Percentiles rank a stretch among this genome's conserved stretches.
Conservation (phyloP, 306 rosid genomes). For the Begonia loranthoides region DNA sequence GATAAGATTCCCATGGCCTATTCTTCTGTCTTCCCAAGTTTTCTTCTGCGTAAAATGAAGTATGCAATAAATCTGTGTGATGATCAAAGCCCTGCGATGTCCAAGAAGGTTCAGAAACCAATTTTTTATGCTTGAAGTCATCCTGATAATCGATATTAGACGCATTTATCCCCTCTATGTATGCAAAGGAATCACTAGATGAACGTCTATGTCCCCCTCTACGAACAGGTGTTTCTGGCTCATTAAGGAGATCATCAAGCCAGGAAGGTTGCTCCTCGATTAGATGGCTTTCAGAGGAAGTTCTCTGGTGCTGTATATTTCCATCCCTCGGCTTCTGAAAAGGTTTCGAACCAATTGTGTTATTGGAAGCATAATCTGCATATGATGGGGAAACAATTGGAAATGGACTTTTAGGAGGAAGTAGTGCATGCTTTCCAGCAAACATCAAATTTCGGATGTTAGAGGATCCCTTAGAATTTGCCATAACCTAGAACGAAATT, state of each 20-base stretch:
- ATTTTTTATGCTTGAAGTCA: slow-evolving; percentile 3
- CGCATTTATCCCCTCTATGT: slow-evolving; percentile 2
- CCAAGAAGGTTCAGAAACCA: slow-evolving; percentile 6
- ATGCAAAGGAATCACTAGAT: slow-evolving; percentile 21
- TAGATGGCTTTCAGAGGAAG: slow-evolving; percentile 14
- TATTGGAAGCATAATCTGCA: slow-evolving; percentile 6
- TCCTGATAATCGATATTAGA: slow-evolving; percentile 7
- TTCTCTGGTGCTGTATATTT: slow-evolving; percentile 12
- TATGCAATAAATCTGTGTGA: not conserved
- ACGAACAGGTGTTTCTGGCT: slow-evolving; percentile 16
- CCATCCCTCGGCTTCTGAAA: slow-evolving; percentile 3
- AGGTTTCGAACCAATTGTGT: slow-evolving; percentile 1
- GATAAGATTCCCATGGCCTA: not conserved
- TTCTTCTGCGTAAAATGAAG: not conserved
- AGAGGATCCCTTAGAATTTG: slow-evolving; percentile 10
- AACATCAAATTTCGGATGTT: slow-evolving; percentile 8
- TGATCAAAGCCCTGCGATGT: not conserved
- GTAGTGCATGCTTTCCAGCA: slow-evolving; percentile 14
- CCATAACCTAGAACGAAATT: slow-evolving; percentile 7
- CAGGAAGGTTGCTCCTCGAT: slow-evolving; percentile 24
- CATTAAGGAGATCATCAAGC: slow-evolving; percentile 25
- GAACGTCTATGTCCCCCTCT: slow-evolving; percentile 17
- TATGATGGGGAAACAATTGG: slow-evolving; percentile 4
- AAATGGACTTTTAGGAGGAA: slow-evolving; percentile 16
- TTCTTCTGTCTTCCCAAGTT: not conserved